These are phyloP conservation scores for Mortierella sp. DNA, from an alignment of 371 early-diverging fungal species.

Conservation along the genomic window DNA sequence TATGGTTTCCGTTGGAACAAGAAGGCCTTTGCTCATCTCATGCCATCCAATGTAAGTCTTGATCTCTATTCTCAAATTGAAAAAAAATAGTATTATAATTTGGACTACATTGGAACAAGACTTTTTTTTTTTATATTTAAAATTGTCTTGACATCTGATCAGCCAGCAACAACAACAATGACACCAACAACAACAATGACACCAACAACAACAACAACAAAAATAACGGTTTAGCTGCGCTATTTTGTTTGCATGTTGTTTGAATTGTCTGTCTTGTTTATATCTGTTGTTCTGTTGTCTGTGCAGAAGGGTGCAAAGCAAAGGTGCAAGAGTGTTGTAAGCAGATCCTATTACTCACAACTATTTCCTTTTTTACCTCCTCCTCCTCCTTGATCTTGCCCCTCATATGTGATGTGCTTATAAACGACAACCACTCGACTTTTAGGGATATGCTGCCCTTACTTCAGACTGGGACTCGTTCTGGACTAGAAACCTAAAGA, in stretches of 20 bases:
- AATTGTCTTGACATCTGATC: not conserved
- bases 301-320: not conserved
- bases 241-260: too few relatives aligned
- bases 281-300: not conserved
- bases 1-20: conserved; percentile 72
- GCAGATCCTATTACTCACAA: too few relatives aligned
- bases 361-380: not conserved
- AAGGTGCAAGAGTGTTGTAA: not conserved
- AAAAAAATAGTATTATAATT: too few relatives aligned
- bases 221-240: too few relatives aligned
- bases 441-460: conserved; percentile 89
- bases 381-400: not conserved
- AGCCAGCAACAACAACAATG: not conserved
- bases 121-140: too few relatives aligned
- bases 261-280: too few relatives aligned
- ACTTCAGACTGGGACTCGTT: conserved; percentile 97
- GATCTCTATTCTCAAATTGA: not conserved
- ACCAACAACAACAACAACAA: not conserved
- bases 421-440: not conserved
- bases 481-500: conserved; percentile 95
- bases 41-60: conserved; percentile 63
- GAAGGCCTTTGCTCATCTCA: conserved; percentile 54
- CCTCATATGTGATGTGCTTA: too few relatives aligned
- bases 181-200: not conserved
- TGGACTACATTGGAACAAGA: not conserved